phyloP scores from a whole-genome alignment of 139 green algal genomes.

The Chlamydomonas asymmetrica region DNA sequence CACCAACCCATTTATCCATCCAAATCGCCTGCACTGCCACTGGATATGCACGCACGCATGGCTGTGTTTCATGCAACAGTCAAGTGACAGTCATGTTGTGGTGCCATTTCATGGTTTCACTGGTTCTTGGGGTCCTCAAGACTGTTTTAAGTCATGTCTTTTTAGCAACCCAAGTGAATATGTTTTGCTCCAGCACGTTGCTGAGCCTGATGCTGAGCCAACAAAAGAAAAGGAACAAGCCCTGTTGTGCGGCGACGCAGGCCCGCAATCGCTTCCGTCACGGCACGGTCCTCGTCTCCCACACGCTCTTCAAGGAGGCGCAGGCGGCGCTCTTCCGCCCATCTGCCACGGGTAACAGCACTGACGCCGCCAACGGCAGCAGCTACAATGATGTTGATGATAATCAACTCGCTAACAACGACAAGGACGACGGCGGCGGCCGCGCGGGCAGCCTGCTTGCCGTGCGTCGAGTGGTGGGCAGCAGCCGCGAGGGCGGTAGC shows the following conservation, averaged over 20 bases:
- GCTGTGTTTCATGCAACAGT: no score
- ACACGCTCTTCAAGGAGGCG: not conserved
- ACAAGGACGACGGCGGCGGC: not conserved
- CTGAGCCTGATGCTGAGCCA: not conserved
- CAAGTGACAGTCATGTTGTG: no score
- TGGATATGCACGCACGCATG: no score
- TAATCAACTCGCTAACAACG: not conserved
- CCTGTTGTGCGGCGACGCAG: no score
- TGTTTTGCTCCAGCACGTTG: not conserved
- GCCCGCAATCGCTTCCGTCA: conserved; percentile 12
- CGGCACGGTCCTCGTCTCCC: not conserved
- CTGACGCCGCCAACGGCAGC: not conserved
- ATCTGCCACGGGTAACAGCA: not conserved
- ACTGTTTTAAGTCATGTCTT: not conserved
- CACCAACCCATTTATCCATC: no score
- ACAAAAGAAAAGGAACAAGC: no score
- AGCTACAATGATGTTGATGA: not conserved
- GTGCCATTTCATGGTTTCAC: no score
- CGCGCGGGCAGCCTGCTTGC: not conserved
- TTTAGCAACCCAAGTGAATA: not conserved
- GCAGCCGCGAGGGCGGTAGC: not conserved
- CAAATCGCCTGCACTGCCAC: no score
- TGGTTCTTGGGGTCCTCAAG: not conserved
- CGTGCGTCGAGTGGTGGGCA: not conserved
- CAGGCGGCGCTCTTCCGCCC: not conserved